Evolutionary conservation across 2,329 filamentous ascomycete species (phyloP).

Genomic region (Zymoseptoria brevis): DNA sequence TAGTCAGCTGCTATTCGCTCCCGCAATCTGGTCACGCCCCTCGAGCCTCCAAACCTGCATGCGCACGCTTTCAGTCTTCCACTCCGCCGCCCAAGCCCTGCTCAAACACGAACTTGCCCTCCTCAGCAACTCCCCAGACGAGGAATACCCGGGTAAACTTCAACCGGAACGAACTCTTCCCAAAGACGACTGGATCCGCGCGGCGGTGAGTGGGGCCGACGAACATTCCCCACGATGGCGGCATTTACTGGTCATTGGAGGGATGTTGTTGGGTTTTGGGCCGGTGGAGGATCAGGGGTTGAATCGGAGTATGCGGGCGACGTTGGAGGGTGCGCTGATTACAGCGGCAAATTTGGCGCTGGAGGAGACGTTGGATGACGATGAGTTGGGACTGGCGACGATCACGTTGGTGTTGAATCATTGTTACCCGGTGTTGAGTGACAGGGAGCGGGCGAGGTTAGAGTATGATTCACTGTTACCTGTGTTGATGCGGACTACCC

Average conservation of each 20-base stretch:
- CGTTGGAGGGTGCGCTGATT: conserved; percentile 64
- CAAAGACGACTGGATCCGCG: conserved; percentile 51
- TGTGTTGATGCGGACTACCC: conserved; percentile 58
- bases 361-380: conserved; percentile 45
- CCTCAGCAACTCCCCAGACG: conserved; percentile 17
- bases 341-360: conserved; percentile 70
- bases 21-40: conserved; percentile 60
- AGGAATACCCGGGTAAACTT: conserved; percentile 18
- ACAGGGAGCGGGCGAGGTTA: conserved; percentile 49
- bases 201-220: conserved; percentile 52
- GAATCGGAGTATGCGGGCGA: conserved; percentile 55
- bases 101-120: conserved; percentile 41
- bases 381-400: conserved; percentile 40
- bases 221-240: conserved; percentile 65
- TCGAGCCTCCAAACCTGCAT: conserved; percentile 56
- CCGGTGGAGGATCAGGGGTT: conserved; percentile 55
- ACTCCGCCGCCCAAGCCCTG: conserved; percentile 54
- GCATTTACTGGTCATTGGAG: conserved; percentile 72
- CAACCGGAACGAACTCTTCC: conserved; percentile 27
- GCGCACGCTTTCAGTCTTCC: conserved; percentile 63
- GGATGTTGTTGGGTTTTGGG: conserved; percentile 70
- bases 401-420: conserved; percentile 69
- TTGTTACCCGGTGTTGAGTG: conserved; percentile 63
- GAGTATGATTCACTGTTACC: conserved; percentile 64
- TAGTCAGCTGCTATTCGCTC: conserved; percentile 62